Percentiles rank a stretch among this genome's conserved stretches.
Evolutionary conservation across 1,284 basidiomycete genomes (phyloP).

Genomic region (Sanghuangporus weigelae): DNA sequence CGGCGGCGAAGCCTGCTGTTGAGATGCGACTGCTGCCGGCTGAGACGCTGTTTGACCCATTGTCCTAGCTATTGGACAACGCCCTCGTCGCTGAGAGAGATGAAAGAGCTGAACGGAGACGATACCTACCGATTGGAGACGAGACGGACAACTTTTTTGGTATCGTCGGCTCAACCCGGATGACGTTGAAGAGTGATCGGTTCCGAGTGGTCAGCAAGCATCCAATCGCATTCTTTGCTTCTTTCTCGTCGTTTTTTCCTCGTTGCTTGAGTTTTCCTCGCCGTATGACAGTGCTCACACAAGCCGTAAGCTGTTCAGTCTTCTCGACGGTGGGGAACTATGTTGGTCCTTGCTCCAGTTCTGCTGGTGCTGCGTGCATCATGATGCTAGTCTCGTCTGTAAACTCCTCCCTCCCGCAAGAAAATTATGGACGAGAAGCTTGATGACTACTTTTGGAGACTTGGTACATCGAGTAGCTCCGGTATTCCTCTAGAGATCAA

Average conservation of each 20-base stretch:
- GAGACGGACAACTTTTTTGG: not conserved
- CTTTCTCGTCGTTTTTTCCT: not conserved
- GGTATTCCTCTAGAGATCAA: too few relatives aligned
- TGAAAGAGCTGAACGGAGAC: not conserved
- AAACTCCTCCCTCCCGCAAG: too few relatives aligned
- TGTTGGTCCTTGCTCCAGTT: too few relatives aligned
- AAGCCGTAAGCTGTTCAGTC: too few relatives aligned
- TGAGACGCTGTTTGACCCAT: constrained; percentile 17
- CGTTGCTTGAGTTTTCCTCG: not conserved
- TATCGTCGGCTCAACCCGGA: not conserved
- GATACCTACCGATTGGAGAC: not conserved
- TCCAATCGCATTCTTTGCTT: not conserved
- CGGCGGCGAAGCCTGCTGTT: constrained; percentile 1
- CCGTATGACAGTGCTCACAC: too few relatives aligned
- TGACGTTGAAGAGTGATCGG: not conserved
- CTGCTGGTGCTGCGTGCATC: too few relatives aligned
- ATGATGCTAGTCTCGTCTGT: too few relatives aligned
- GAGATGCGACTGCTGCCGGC: not conserved
- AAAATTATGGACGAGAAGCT: too few relatives aligned
- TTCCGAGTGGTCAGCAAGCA: not conserved
- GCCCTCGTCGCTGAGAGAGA: not conserved
- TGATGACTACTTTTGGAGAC: too few relatives aligned
- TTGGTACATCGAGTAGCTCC: too few relatives aligned
- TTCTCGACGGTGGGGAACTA: too few relatives aligned
- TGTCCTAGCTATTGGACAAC: not conserved